These are phyloP conservation scores for Cladophialophora psammophila DNA, from an alignment of 2,329 filamentous ascomycete genomes.

Conservation along the genomic window DNA sequence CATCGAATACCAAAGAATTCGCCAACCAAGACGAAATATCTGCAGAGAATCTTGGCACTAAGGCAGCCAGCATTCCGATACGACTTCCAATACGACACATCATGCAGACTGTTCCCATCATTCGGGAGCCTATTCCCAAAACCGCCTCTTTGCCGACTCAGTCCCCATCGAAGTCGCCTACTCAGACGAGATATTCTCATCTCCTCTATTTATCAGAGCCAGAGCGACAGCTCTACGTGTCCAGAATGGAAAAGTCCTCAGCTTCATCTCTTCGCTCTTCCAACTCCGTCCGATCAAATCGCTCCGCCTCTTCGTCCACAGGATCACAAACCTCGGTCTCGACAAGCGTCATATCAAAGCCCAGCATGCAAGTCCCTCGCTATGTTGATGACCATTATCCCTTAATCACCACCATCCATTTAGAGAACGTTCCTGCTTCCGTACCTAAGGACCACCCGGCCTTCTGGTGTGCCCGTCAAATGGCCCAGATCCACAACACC, in stretches of 20 bases:
- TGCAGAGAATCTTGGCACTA: neutral
- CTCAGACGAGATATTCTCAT: constrained; percentile 31
- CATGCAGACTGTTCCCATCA: constrained; percentile 19
- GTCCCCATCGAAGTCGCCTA: constrained; percentile 24
- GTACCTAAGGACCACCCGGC: constrained; percentile 30
- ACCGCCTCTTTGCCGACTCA: constrained; percentile 12
- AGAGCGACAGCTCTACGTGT: constrained; percentile 29
- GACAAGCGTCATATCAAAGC: constrained; percentile 61
- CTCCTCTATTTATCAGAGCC: constrained; percentile 34
- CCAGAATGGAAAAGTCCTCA: constrained; percentile 54
- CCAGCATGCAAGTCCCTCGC: constrained; percentile 25
- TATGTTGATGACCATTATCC: constrained; percentile 40
- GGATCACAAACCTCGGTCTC: constrained; percentile 81
- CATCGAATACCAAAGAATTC: neutral
- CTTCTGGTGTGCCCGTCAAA: constrained; percentile 35
- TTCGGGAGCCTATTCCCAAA: constrained; percentile 17
- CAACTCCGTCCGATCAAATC: constrained; percentile 87
- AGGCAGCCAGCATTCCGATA: neutral
- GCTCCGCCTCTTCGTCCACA: constrained; percentile 62
- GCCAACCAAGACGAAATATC: neutral
- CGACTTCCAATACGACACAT: constrained; percentile 12
- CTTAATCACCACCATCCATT: constrained; percentile 36
- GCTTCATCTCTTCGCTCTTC: constrained; percentile 63
- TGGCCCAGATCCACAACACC: constrained; percentile 41
- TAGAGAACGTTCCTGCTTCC: constrained; percentile 26